A percentile compares a stretch with the other conserved stretches of the same genome.
These are phyloP conservation scores for Eucalyptus virginea DNA, from an alignment of 345 rosid genomes.

Conservation along the genomic window DNA sequence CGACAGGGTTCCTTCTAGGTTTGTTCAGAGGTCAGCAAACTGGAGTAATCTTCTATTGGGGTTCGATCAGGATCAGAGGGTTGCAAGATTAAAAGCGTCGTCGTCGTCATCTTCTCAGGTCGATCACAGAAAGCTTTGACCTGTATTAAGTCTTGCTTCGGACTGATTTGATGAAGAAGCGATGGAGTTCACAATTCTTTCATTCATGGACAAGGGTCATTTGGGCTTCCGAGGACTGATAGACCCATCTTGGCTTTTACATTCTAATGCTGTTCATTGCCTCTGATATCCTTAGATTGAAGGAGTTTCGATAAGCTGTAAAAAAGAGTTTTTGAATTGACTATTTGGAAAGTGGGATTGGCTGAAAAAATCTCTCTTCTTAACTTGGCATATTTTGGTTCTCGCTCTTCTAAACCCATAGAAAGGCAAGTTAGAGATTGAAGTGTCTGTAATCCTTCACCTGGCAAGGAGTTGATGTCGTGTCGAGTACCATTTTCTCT, in stretches of 20 bases:
- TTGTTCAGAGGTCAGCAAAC: constrained; percentile 48
- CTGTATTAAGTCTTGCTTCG: not conserved
- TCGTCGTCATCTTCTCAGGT: constrained; percentile 30
- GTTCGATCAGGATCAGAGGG: constrained; percentile 35
- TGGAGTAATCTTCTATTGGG: constrained; percentile 43
- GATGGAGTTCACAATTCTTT: constrained; percentile 20
- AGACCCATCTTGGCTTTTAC: not conserved
- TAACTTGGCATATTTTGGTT: not conserved
- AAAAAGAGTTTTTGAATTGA: not conserved
- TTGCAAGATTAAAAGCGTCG: constrained; percentile 22
- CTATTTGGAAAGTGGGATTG: not conserved
- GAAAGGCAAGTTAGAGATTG: not conserved
- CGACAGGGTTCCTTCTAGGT: constrained; percentile 77
- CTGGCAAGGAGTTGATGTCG: not conserved
- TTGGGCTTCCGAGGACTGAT: not conserved
- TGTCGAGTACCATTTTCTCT: not conserved
- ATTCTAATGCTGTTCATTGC: not conserved
- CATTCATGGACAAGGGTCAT: constrained; percentile 16
- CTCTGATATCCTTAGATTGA: not conserved
- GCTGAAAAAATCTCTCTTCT: not conserved
- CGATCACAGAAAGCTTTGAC: constrained; percentile 29
- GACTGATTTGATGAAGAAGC: not conserved
- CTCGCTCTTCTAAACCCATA: not conserved
- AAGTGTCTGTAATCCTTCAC: not conserved
- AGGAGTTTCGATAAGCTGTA: not conserved